These are phyloP conservation scores for Closterium sp. DNA, from an alignment of 139 green algal genomes.

Conservation along the genomic window DNA sequence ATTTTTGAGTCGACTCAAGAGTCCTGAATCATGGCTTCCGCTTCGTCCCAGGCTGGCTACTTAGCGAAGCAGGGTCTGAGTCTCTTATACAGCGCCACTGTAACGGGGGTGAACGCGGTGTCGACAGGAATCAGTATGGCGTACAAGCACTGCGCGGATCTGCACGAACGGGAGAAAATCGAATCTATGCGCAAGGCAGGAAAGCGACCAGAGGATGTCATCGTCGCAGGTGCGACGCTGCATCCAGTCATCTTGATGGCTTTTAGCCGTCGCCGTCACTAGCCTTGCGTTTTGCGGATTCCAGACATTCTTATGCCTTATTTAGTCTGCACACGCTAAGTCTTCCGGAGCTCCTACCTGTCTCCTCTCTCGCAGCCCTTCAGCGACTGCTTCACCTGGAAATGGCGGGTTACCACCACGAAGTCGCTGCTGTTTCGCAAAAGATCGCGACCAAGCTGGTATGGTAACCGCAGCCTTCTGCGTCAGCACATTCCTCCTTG, in stretches of 20 bases:
- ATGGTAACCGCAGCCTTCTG: too few relatives aligned
- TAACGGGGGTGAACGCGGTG: background rate
- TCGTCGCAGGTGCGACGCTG: background rate
- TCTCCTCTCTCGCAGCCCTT: conserved; percentile 17
- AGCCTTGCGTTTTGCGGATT: background rate
- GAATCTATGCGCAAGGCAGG: background rate
- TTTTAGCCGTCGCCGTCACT: background rate
- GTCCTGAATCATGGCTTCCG: background rate
- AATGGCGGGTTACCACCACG: conserved; percentile 36
- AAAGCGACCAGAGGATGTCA: background rate
- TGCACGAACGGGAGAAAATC: background rate
- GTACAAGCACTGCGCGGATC: background rate
- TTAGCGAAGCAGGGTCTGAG: conserved; percentile 9
- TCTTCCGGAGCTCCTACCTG: background rate
- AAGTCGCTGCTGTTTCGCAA: conserved; percentile 19
- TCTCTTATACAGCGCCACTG: background rate
- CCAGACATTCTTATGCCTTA: too few relatives aligned
- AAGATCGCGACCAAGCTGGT: conserved; percentile 20
- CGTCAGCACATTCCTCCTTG: too few relatives aligned
- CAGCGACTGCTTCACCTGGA: conserved; percentile 22
- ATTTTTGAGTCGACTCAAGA: background rate
- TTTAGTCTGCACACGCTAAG: too few relatives aligned
- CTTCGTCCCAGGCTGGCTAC: background rate
- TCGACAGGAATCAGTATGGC: background rate
- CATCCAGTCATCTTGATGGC: background rate